A percentile compares a stretch with the other conserved stretches of the same genome.
Conservation (phyloP, 441 rosid species). For the Gossypium davidsonii region DNA sequence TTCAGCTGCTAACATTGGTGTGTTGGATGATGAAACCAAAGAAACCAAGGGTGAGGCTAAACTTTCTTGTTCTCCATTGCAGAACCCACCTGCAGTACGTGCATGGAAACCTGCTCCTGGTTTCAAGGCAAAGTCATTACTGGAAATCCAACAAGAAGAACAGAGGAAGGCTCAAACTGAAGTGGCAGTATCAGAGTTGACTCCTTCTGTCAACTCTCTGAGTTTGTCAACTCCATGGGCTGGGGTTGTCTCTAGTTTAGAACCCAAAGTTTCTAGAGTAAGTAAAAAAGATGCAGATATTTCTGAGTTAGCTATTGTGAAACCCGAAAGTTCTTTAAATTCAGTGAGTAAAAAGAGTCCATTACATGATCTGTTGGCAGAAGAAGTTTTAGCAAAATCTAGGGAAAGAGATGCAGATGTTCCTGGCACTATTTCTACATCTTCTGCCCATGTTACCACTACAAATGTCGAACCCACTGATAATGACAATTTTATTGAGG, state of each 20-base stretch:
- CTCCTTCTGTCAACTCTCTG: slow-evolving; percentile 34
- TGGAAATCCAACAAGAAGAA: slow-evolving; percentile 97
- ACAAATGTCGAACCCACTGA: slow-evolving; percentile 38
- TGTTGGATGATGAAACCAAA: slow-evolving; percentile 22
- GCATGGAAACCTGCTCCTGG: slow-evolving; percentile 99
- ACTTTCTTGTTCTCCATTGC: slow-evolving; percentile 26
- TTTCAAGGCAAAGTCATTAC: slow-evolving; percentile 81
- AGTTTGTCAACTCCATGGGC: slow-evolving; percentile 63
- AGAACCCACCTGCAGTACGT: slow-evolving; percentile 38
- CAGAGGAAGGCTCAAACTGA: slow-evolving; percentile 66
- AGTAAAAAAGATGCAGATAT: slow-evolving; percentile 31
- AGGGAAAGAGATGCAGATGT: slow-evolving; percentile 42
- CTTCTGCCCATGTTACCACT: slow-evolving; percentile 25
- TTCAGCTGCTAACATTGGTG: slow-evolving; percentile 20
- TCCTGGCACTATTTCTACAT: slow-evolving; percentile 25
- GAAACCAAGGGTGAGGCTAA: slow-evolving; percentile 32
- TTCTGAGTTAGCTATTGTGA: slow-evolving; percentile 33
- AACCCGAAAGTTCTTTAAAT: slow-evolving; percentile 38
- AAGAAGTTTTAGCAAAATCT: slow-evolving; percentile 56
- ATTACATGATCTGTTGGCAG: slow-evolving; percentile 62
- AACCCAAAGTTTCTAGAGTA: slow-evolving; percentile 45
- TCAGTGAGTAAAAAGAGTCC: slow-evolving; percentile 57
- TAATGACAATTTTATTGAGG: slow-evolving; percentile 75
- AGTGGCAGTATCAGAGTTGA: slow-evolving; percentile 48
- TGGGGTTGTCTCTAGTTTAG: slow-evolving; percentile 60